A percentile compares a stretch with the other conserved stretches of the same genome.
Evolutionary conservation across 805 yeast genomes (phyloP).

Genomic region (Pichia occidentalis): DNA sequence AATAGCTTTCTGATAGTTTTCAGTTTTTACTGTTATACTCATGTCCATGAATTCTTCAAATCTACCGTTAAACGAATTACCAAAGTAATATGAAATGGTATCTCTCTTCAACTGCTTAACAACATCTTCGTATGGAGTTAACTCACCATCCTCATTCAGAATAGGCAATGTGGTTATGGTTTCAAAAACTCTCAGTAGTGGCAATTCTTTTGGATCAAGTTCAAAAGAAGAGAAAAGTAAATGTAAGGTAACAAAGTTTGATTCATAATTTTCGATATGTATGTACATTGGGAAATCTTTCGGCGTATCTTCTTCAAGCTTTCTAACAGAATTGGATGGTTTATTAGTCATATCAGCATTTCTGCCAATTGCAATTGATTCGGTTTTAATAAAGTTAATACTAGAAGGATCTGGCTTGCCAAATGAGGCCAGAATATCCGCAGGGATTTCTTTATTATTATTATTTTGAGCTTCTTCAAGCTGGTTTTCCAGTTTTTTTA

Average conservation of each 20-base stretch:
- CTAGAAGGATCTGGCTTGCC: constrained; percentile 68
- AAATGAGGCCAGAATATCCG: constrained; percentile 52
- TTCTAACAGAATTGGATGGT: constrained; percentile 19
- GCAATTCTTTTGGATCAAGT: constrained; percentile 47
- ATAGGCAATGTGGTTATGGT: constrained; percentile 72
- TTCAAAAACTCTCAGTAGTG: constrained; percentile 57
- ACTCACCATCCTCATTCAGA: constrained; percentile 50
- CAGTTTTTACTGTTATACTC: constrained; percentile 51
- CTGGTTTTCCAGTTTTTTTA: constrained; percentile 41
- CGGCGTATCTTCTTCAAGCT: constrained; percentile 31
- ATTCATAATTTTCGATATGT: constrained; percentile 72
- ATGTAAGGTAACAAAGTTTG: constrained; percentile 70
- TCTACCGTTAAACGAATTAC: constrained; percentile 50
- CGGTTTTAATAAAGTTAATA: constrained; percentile 65
- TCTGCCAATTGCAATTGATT: constrained; percentile 54
- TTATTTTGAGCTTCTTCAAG: constrained; percentile 56
- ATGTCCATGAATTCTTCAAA: constrained; percentile 63
- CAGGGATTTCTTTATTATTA: constrained; percentile 77
- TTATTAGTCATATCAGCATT: constrained; percentile 30
- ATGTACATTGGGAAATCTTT: constrained; percentile 56
- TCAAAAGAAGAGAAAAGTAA: constrained; percentile 50
- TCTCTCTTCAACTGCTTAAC: constrained; percentile 67
- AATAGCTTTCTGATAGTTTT: constrained; percentile 61
- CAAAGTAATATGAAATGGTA: constrained; percentile 52
- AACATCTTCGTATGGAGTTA: constrained; percentile 68